Evolutionary conservation across 495 filamentous ascomycete genomes (phyloP), one percentile per base, ranked within the genome.

Genomic region (Chaetomium cochliodes): DNA sequence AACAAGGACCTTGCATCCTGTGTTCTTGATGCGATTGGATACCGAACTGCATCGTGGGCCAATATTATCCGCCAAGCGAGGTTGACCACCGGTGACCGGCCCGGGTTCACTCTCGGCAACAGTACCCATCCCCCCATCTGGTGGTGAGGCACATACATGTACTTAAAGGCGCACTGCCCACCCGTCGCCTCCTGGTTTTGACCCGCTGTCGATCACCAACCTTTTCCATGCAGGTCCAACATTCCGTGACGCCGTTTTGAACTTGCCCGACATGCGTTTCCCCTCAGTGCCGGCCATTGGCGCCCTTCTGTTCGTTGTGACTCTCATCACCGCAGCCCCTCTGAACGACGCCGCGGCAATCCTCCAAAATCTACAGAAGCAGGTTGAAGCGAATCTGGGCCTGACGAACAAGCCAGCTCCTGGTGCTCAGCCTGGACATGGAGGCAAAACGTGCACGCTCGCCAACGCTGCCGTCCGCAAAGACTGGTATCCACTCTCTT

Each of bases 191-290:
- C 28, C 28, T 30, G 28, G n/a, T n/a, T n/a, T n/a, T n/a, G n/a
- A n/a, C n/a, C n/a, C n/a, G n/a, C n/a, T n/a, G n/a, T n/a, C n/a
- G n/a, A n/a, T n/a, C n/a, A n/a, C n/a, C n/a, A n/a, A n/a, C n/a
- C n/a, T n/a, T n/a, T n/a, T 30, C 6, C 28, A 30, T 30, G 28
- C 28, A 3, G 28, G 28, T 30, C 6, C 6, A 6, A 30, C 28
- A 30, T 30, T 30, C 28, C 6, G 28, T 30, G 3, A 6, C 28
- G 28, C 28, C 28, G 28, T 6, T 30, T 30, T 30, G 3, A 44
- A 44, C n/a, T 47, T 8, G n/a, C 49, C 49, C 3, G 49, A 39
- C 8, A 56, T 56, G 53, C 53, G n/a, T 56, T 56, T 56, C 26
- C 18, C 18, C 18, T 3, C 12, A 4, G 28, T 56, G 53, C 30